Evolutionary conservation across 2,329 filamentous ascomycete species (phyloP).

Genomic region (Macrophomina phaseolina): DNA sequence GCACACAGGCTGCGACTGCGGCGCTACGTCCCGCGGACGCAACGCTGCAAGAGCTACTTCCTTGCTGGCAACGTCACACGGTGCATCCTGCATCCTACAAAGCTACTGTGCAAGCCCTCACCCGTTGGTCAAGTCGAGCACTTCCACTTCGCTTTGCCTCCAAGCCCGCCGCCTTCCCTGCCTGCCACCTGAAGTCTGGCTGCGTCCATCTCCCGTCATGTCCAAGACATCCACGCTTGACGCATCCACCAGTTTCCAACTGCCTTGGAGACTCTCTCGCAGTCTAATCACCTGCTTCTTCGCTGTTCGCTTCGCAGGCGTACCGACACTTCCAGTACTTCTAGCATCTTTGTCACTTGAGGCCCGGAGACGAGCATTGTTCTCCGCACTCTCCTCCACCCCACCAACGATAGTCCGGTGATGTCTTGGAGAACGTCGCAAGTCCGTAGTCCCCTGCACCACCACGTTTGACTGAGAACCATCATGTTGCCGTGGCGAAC

Average conservation of each 20-base stretch:
- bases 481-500: not conserved
- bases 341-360: not conserved
- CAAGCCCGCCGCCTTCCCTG: constrained; percentile 38
- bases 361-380: not conserved
- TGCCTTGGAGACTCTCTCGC: constrained; percentile 40
- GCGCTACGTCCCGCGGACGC: constrained; percentile 5
- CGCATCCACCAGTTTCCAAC: constrained; percentile 41
- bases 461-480: not conserved
- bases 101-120: not conserved
- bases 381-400: not conserved
- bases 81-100: constrained; percentile 1
- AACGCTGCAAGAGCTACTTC: not conserved
- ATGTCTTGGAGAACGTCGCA: constrained; percentile 36
- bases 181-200: constrained; percentile 29
- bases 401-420: constrained; percentile 23
- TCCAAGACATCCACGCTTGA: constrained; percentile 29
- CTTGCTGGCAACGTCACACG: constrained; percentile 5
- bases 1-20: not conserved
- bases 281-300: constrained; percentile 29
- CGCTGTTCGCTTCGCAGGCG: not conserved
- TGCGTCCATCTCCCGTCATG: constrained; percentile 42
- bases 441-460: not conserved
- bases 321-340: not conserved
- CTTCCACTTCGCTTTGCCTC: constrained; percentile 44
- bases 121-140: constrained; percentile 39